Conservation (phyloP, 1,284 basidiomycete genomes). For the Austroboletus novae-zelandiae region DNA sequence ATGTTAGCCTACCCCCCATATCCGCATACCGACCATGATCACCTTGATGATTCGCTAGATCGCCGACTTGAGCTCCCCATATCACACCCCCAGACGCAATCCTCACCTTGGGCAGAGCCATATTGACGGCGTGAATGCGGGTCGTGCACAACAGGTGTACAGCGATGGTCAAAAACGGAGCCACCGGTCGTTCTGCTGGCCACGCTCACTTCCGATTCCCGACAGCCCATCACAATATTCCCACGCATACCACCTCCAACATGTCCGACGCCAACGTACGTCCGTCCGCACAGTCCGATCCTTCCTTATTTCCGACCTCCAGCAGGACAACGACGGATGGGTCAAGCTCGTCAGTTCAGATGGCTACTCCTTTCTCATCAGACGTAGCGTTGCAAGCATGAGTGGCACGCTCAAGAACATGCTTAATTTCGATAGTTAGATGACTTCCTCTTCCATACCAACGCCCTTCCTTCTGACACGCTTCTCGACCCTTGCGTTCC, state of each 20-base stretch:
- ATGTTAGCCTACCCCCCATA: conserved; percentile 8
- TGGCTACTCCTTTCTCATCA: conserved; percentile 52
- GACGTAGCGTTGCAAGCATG: conserved; percentile 47
- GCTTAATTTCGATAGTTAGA: conserved; percentile 34
- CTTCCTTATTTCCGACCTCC: neutral
- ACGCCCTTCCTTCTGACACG: conserved; percentile 10
- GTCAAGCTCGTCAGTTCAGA: conserved; percentile 52
- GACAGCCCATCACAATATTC: conserved; percentile 16
- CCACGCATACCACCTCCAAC: conserved; percentile 13
- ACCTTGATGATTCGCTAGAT: conserved; percentile 60
- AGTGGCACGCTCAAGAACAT: conserved; percentile 50
- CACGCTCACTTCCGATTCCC: conserved; percentile 15
- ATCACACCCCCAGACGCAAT: neutral
- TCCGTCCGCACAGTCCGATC: neutral
- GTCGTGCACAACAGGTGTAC: conserved; percentile 20
- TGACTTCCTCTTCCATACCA: conserved; percentile 12
- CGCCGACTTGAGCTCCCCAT: conserved; percentile 15
- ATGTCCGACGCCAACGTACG: conserved; percentile 26
- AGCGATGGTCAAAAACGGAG: conserved; percentile 14
- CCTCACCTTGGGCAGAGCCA: conserved; percentile 32
- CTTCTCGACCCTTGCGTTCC: conserved; percentile 8
- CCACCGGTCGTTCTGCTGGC: neutral
- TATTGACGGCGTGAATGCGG: conserved; percentile 17
- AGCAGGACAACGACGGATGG: conserved; percentile 41
- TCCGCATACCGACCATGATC: conserved; percentile 9